Base-by-base conservation (phyloP, 495 filamentous ascomycete species). In the Melanomma pulvis-pyrius region DNA sequence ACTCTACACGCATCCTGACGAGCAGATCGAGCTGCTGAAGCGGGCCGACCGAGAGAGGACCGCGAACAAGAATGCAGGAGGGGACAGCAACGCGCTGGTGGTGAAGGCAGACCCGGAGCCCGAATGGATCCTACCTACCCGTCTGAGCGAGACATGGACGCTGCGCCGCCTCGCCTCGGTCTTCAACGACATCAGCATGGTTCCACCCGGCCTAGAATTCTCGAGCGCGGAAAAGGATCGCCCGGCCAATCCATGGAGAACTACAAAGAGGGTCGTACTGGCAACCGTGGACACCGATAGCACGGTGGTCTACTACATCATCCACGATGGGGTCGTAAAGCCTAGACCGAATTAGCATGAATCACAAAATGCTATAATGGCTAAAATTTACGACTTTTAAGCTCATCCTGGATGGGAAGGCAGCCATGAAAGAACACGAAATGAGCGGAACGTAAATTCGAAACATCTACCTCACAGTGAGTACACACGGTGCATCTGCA, bases 291-390 rank as follows among this genome's bases (percentile, higher is more conserved):
- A 91, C 72, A 88, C 90, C 57, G 94, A 99, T 75, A 96, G 92
- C 48, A 98, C 94, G 1, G 84, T 98, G 22, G 91, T 93, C 3
- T 98, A 96, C 75, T 99, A 99, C 74, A 84, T 96, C 71, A 85
- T 97, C 47, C 92, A 96, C 68, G 93, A 97, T 75, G 96, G 96
- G 1, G 86, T 96, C 51, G 93, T 98, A 26, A 98, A 98, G 78
- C 94, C 96, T 2, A 81, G 96, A 62, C 94, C 97, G 74, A 98
- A 98, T 76, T 98, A 81, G 30, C 5, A 21, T 2, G 26, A 44
- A 2, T 44, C 39, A 44, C 3, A 12, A 11, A 15, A 34, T 44
- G 39, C 39, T 44, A 15, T 3, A 44, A 44, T 3, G n/a, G 9
- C 39, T 44, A 6, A 44, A 44, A 6, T 11, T 12, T 17, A 44